Evolutionary conservation across 257 asterid species (phyloP), one percentile per base, ranked within the genome.

Genomic region (Nicotiana knightiana): DNA sequence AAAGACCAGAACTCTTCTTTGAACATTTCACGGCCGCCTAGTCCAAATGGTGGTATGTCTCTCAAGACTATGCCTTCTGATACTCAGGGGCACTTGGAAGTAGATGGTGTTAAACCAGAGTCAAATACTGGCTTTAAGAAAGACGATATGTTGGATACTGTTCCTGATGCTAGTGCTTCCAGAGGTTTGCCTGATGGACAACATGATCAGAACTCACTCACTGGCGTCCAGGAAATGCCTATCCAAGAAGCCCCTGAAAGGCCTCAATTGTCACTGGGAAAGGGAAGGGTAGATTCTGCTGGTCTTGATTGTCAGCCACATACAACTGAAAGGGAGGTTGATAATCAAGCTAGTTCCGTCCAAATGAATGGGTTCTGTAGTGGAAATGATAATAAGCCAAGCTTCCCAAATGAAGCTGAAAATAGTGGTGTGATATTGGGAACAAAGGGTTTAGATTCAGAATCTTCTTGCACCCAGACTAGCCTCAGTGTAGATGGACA

Each of bases 401-500:
- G 64, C 81, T 16, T 81, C 65, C 64, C 80, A 57, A 89, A 68
- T 67, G 90, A 82, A 30, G 85, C 85, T 85, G 89, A 81, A 77
- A 85, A 66, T 62, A 76, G 64, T 77, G 81, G 77, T 86, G 84
- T 85, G n/a, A 83, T 81, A 32, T 62, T 77, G 81, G 91, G 82
- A 51, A 75, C 84, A 39, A 90, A 88, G 83, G 82, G 87, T 85
- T 89, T 91, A 89, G 94, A 90, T 85, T 88, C 93, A 15, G 94
- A 91, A 84, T 91, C 93, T 75, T 87, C 93, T 86, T 86, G 92
- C 89, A 80, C 87, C 26, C 92, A 83, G 59, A 81, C 92, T 84
- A 85, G 87, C 79, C 81, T 78, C 77, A 84, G 88, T 86, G 35
- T 83, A 82, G 94, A 91, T 83, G 89, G 89, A 68, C 88, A 88